Base-by-base conservation (phyloP, 2,329 filamentous ascomycete genomes). In the Fusarium praegraminearum region DNA sequence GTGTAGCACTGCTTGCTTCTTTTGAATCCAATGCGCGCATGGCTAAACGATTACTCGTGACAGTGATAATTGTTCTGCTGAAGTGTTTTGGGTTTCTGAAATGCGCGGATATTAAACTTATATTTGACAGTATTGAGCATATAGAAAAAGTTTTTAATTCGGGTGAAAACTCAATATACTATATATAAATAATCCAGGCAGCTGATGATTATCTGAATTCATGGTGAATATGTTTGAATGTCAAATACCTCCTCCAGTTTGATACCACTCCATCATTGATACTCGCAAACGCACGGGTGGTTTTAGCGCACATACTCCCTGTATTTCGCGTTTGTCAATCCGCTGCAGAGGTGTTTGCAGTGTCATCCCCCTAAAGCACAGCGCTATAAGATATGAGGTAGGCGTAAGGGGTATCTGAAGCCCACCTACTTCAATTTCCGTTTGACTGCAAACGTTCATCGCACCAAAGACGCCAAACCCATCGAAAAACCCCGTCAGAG, bases 401-500 rank as follows among this genome's bases (percentile, higher is more conserved):
- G 40, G 40, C 33, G 46, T 45, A 63, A 57, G 67, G 54, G 57
- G 50, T 41, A 60, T 38, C 41, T 46, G 30, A 35, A 60, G 45
- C 54, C 61, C 30, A 41, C 54, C 61, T 30, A 52, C 49, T 36
- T 41, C 33, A 61, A 61, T 47, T 65, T 65, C 62, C 41, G 44
- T 58, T 56, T 51, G 67, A 70, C 67, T 61, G 67, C 67, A 70
- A 70, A 61, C 60, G 54, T 45, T 35, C 43, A 47, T 72, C 73
- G 68, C 67, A 73, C 61, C 69, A 57, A 73, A 73, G 64, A 59
- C 64, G 61, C 51, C 59, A 58, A 69, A 67, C 61, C 60, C 68
- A 73, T 75, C 70, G 60, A 72, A 76, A 66, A 76, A 74, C 62
- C 62, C 49, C 74, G 74, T 69, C 73, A 68, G 71, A 72, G 72